phyloP scores from a whole-genome alignment of 192 early-diverging fungal genomes.

The Linnemannia zychae region DNA sequence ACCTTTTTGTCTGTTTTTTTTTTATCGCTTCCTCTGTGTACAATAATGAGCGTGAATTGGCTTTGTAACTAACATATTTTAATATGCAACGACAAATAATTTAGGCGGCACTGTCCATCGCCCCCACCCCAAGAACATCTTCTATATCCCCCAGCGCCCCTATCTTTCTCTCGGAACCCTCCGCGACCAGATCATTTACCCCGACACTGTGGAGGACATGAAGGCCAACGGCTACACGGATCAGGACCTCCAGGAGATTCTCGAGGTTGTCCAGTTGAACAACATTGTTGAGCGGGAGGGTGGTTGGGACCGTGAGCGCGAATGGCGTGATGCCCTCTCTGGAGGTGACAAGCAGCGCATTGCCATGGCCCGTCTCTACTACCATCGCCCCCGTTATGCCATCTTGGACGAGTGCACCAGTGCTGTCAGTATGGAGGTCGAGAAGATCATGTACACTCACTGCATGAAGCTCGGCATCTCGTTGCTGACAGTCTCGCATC shows the following conservation, averaged over 20 bases:
- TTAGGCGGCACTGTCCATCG: constrained; percentile 78
- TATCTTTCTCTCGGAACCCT: constrained; percentile 95
- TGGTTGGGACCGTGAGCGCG: constrained; percentile 88
- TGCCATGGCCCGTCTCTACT: constrained; percentile 97
- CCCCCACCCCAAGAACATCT: constrained; percentile 88
- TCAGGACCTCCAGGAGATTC: constrained; percentile 80
- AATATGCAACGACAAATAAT: not conserved
- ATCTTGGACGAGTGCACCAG: constrained; percentile 95
- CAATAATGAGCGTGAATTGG: not conserved
- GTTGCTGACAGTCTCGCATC: constrained; percentile 94
- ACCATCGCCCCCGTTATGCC: constrained; percentile 94
- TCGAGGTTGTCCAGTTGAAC: constrained; percentile 87
- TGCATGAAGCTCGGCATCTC: constrained; percentile 87
- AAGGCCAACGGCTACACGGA: constrained; percentile 77
- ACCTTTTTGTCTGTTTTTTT: not conserved
- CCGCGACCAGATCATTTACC: constrained; percentile 98
- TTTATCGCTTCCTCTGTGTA: not conserved
- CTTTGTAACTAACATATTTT: not conserved
- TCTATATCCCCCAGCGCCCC: constrained; percentile 99
- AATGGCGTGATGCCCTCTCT: constrained; percentile 94
- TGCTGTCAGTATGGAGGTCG: constrained; percentile 95
- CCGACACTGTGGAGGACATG: constrained; percentile 90
- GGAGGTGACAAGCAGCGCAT: constrained; percentile 98
- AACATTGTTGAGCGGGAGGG: constrained; percentile 91
- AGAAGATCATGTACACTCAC: constrained; percentile 91